Conservation (phyloP, 1,284 basidiomycete genomes). For the Fomitopsis pinicola region DNA sequence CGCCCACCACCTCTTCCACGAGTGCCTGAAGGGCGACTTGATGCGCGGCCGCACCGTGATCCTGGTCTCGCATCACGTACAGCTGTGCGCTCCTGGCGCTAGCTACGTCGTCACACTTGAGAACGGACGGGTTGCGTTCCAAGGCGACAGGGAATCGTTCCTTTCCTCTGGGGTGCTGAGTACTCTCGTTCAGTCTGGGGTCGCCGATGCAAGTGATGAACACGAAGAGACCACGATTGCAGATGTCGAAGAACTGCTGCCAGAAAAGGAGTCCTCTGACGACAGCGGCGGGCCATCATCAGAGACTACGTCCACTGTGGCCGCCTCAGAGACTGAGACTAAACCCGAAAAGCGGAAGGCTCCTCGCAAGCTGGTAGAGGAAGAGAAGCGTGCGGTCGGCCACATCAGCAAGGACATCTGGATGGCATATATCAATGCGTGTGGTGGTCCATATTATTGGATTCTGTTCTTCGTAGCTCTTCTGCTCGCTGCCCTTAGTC, state of each 20-base stretch:
- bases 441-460: constrained; percentile 72
- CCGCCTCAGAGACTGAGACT: constrained; percentile 30
- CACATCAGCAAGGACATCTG: constrained; percentile 78
- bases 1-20: constrained; percentile 76
- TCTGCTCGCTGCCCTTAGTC: constrained; percentile 63
- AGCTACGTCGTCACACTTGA: constrained; percentile 78
- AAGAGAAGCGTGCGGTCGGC: constrained; percentile 86
- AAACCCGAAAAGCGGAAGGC: constrained; percentile 57
- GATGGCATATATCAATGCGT: constrained; percentile 73
- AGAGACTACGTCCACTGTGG: constrained; percentile 48
- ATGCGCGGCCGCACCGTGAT: constrained; percentile 78
- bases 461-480: constrained; percentile 56
- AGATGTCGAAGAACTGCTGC: constrained; percentile 21
- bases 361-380: constrained; percentile 85
- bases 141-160: constrained; percentile 69
- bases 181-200: constrained; percentile 63
- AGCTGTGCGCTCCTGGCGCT: constrained; percentile 69
- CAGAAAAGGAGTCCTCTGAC: constrained; percentile 11
- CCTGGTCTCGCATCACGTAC: constrained; percentile 89
- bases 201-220: constrained; percentile 37
- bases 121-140: constrained; percentile 79
- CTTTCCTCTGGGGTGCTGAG: constrained; percentile 60
- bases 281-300: constrained; percentile 34
- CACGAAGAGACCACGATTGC: constrained; percentile 21
- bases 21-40: constrained; percentile 84